phyloP scores from a whole-genome alignment of 2,329 filamentous ascomycete species.

The Aureobasidium namibiae region DNA sequence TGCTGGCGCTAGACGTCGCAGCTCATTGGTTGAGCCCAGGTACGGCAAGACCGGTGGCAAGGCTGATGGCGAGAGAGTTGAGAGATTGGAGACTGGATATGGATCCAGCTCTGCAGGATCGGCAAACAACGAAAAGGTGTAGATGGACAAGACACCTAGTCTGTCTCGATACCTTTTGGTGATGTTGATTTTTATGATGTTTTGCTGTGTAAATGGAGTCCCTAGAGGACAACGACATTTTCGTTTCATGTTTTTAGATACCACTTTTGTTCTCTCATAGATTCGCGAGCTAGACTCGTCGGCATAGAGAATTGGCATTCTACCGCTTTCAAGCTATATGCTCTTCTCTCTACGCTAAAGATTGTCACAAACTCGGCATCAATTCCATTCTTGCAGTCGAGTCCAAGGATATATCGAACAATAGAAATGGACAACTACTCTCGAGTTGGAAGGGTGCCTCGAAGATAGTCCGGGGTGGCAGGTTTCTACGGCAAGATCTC shows the following conservation, averaged over 20 bases:
- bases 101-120: background rate
- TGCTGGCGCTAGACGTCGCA: background rate
- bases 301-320: too few species aligned
- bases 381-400: too few species aligned
- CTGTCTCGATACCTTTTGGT: background rate
- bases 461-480: too few species aligned
- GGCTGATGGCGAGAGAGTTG: slow-evolving; percentile 12
- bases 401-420: too few species aligned
- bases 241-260: background rate
- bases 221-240: background rate
- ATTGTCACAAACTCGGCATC: too few species aligned
- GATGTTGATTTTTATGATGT: background rate
- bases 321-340: too few species aligned
- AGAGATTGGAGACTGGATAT: slow-evolving; percentile 1
- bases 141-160: background rate
- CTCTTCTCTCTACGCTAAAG: too few species aligned
- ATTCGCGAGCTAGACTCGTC: background rate
- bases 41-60: slow-evolving; percentile 9
- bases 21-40: slow-evolving; percentile 3
- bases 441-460: too few species aligned
- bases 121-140: background rate
- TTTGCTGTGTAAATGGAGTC: background rate
- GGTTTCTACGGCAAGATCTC: too few species aligned
- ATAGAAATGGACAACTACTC: too few species aligned
- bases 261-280: background rate